These are phyloP conservation scores for Pelargonium fulgidum DNA, from an alignment of 441 rosid genomes.

Conservation along the genomic window DNA sequence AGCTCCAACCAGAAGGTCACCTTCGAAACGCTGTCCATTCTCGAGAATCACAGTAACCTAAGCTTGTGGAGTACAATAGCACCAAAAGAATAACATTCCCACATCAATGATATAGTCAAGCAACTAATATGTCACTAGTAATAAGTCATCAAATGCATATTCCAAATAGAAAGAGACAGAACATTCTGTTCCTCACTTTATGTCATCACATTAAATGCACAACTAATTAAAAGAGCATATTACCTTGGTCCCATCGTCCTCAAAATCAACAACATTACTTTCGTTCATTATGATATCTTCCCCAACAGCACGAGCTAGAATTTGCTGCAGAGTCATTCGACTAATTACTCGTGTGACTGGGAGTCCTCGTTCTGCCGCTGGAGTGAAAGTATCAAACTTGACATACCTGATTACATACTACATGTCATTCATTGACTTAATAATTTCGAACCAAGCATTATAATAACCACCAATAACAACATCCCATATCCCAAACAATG, in stretches of 20 bases:
- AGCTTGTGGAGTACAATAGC: slow-evolving; percentile 20
- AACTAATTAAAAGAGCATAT: slow-evolving; percentile 12
- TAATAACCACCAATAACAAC: not conserved
- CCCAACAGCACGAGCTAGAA: slow-evolving; percentile 70
- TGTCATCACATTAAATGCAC: not conserved
- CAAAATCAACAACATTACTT: slow-evolving; percentile 74
- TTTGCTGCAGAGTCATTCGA: slow-evolving; percentile 80
- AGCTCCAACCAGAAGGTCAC: slow-evolving; percentile 88
- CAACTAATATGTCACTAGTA: slow-evolving; percentile 7
- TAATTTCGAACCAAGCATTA: slow-evolving; percentile 14
- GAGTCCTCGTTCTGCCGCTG: slow-evolving; percentile 77
- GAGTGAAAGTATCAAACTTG: slow-evolving; percentile 93
- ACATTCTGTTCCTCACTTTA: not conserved
- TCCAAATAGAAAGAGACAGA: slow-evolving; percentile 11
- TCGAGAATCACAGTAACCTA: slow-evolving; percentile 76
- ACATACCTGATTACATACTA: slow-evolving; percentile 53
- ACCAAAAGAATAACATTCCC: slow-evolving; percentile 11
- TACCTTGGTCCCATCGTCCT: slow-evolving; percentile 77
- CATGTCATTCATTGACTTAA: not conserved
- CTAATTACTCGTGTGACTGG: slow-evolving; percentile 89
- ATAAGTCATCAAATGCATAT: slow-evolving; percentile 6
- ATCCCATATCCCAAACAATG: too few species aligned
- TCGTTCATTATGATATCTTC: slow-evolving; percentile 65
- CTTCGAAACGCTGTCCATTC: slow-evolving; percentile 61
- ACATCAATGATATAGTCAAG: slow-evolving; percentile 10